A percentile compares a stretch with the other conserved stretches of the same genome.
Conservation (phyloP, 2,329 filamentous ascomycete species). For the Xenoacremonium recifei region DNA sequence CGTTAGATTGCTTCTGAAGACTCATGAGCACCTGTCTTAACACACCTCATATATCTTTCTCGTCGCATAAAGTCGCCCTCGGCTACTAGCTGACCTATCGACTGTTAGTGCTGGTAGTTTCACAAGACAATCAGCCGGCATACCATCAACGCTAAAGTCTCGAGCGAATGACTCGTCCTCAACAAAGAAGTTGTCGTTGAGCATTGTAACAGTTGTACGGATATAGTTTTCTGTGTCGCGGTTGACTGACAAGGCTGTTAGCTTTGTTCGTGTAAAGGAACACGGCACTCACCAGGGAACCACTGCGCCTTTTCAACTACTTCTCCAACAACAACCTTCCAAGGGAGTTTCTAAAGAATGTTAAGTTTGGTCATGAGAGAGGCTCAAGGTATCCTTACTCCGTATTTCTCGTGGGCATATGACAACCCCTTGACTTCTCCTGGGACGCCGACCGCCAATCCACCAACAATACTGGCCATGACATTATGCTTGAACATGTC, state of each 20-base stretch:
- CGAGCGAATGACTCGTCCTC: slow-evolving; percentile 77
- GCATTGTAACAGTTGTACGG: slow-evolving; percentile 40
- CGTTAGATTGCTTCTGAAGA: background rate
- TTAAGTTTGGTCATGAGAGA: slow-evolving; percentile 1
- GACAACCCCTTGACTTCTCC: slow-evolving; percentile 77
- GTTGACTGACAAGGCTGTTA: slow-evolving; percentile 51
- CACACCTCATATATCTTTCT: slow-evolving; percentile 67
- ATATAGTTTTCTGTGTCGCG: slow-evolving; percentile 76
- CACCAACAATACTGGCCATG: slow-evolving; percentile 65
- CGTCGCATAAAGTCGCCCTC: slow-evolving; percentile 78
- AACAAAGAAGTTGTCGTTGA: slow-evolving; percentile 60
- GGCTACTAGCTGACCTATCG: slow-evolving; percentile 58
- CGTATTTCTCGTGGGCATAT: slow-evolving; percentile 72
- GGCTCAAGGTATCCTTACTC: slow-evolving; percentile 37
- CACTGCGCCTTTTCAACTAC: slow-evolving; percentile 68
- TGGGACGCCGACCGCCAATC: slow-evolving; percentile 70
- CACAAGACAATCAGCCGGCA: too few species aligned
- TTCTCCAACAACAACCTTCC: slow-evolving; percentile 70
- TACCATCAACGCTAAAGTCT: slow-evolving; percentile 82
- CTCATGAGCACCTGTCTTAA: background rate
- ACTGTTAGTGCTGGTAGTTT: slow-evolving; percentile 8
- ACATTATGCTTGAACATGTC: slow-evolving; percentile 81
- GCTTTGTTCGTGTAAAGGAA: too few species aligned
- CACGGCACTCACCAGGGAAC: too few species aligned
- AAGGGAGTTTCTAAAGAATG: slow-evolving; percentile 51